These are phyloP conservation scores for Vanderwaltozyma tropicalis DNA, from an alignment of 805 yeast genomes.

Conservation along the genomic window DNA sequence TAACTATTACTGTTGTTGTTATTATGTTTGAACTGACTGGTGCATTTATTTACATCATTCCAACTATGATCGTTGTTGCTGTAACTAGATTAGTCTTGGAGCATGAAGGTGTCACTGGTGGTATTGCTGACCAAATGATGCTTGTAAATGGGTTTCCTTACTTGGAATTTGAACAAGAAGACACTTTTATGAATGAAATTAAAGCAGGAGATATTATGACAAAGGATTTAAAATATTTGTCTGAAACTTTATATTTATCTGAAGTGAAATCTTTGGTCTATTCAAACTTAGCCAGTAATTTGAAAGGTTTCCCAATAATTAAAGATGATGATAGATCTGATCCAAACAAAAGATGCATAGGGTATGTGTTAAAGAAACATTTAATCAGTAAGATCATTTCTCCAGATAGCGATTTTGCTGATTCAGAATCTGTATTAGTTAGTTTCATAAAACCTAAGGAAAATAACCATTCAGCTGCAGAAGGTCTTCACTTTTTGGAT, in stretches of 20 bases:
- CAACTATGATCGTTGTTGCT: constrained; percentile 93
- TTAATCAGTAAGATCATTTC: constrained; percentile 14
- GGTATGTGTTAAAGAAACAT: constrained; percentile 20
- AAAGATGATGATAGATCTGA: constrained; percentile 29
- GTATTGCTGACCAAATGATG: constrained; percentile 95
- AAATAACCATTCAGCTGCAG: too few species aligned
- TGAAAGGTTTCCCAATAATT: constrained; percentile 47
- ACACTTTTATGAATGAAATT: constrained; percentile 39
- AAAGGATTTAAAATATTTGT: constrained; percentile 19
- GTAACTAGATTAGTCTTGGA: constrained; percentile 74
- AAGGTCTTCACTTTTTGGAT: not conserved
- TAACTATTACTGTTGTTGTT: constrained; percentile 86
- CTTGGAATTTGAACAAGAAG: constrained; percentile 58
- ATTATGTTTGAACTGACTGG: constrained; percentile 96
- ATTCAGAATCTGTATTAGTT: constrained; percentile 16
- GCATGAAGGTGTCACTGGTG: constrained; percentile 59
- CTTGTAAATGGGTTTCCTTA: constrained; percentile 78
- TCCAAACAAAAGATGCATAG: constrained; percentile 33
- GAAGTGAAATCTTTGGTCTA: constrained; percentile 19
- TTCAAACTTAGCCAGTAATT: constrained; percentile 23
- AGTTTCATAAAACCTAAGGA: not conserved
- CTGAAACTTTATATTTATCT: constrained; percentile 18
- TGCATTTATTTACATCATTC: constrained; percentile 81
- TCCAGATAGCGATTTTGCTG: constrained; percentile 11
- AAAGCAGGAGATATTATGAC: constrained; percentile 56